These are phyloP conservation scores for Zhuliangozyma parablackwelliae DNA, from an alignment of 1,139 yeast genomes.

Conservation along the genomic window DNA sequence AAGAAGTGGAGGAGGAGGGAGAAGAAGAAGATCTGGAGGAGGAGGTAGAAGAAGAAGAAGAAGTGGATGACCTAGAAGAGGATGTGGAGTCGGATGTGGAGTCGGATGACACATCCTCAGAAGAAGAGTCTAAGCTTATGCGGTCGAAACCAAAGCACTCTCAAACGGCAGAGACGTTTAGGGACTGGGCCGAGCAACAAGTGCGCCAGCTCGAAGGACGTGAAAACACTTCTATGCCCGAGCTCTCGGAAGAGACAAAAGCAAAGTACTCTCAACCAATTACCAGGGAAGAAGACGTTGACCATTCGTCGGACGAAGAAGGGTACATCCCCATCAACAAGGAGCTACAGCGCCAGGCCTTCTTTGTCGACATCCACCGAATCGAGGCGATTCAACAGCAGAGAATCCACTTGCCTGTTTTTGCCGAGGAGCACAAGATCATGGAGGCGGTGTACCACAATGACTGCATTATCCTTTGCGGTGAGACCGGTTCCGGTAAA, in stretches of 20 bases:
- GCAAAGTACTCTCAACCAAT: constrained; percentile 38
- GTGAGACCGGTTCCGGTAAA: constrained; percentile 87
- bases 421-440: constrained; percentile 83
- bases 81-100: constrained; percentile 11
- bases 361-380: constrained; percentile 65
- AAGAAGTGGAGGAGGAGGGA: constrained; percentile 14
- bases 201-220: constrained; percentile 58
- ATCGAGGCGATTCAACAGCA: constrained; percentile 58
- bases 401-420: constrained; percentile 79
- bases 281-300: constrained; percentile 59
- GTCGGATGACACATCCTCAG: constrained; percentile 14
- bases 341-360: constrained; percentile 54
- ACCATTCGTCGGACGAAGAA: constrained; percentile 55
- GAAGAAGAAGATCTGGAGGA: constrained; percentile 17
- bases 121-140: constrained; percentile 30
- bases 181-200: constrained; percentile 59
- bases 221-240: constrained; percentile 43
- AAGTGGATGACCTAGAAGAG: constrained; percentile 14
- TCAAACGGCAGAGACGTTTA: constrained; percentile 42
- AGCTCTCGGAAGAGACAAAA: constrained; percentile 46
- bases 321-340: constrained; percentile 55
- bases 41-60: constrained; percentile 13
- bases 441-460: constrained; percentile 96
- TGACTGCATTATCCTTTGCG: constrained; percentile 87
- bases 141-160: constrained; percentile 42